Conservation (phyloP, 331 rosid species). For the Rhamnella rubrinervis region DNA sequence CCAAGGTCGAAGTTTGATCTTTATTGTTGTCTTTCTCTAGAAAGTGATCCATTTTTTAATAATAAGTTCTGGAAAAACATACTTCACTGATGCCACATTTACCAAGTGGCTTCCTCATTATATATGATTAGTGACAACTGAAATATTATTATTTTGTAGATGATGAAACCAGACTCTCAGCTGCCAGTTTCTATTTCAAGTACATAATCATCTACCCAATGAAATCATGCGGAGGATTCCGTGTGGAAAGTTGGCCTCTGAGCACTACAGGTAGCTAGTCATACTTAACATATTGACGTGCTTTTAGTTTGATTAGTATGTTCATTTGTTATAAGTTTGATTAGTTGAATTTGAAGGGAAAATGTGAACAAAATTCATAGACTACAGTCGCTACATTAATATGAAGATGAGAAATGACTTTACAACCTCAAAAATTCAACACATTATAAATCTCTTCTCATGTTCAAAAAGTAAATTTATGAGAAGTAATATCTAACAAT, state of each 20-base stretch:
- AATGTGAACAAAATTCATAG: no score
- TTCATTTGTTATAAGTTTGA: no score
- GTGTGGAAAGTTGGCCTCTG: slow-evolving; percentile 75
- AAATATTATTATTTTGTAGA: slow-evolving; percentile 47
- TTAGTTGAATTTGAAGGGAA: neutral
- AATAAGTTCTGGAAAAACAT: neutral
- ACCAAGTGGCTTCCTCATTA: neutral
- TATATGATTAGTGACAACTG: slow-evolving; percentile 24
- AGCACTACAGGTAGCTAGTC: slow-evolving; percentile 62
- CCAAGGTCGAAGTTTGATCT: neutral
- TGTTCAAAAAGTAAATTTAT: no score
- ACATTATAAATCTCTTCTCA: no score
- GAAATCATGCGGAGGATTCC: slow-evolving; percentile 94
- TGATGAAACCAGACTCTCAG: slow-evolving; percentile 36
- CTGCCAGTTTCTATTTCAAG: slow-evolving; percentile 48
- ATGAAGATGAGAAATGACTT: no score
- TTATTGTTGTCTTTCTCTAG: no score
- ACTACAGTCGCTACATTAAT: no score
- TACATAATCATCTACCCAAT: slow-evolving; percentile 81
- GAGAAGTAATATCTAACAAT: no score
- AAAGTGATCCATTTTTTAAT: neutral
- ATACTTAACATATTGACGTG: neutral
- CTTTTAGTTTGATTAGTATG: no score
- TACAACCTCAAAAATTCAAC: no score
- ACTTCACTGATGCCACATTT: neutral